Evolutionary conservation across 2,329 filamentous ascomycete genomes (phyloP), one percentile per base, ranked within the genome.

Genomic region (Proliferodiscus dingleyae): DNA sequence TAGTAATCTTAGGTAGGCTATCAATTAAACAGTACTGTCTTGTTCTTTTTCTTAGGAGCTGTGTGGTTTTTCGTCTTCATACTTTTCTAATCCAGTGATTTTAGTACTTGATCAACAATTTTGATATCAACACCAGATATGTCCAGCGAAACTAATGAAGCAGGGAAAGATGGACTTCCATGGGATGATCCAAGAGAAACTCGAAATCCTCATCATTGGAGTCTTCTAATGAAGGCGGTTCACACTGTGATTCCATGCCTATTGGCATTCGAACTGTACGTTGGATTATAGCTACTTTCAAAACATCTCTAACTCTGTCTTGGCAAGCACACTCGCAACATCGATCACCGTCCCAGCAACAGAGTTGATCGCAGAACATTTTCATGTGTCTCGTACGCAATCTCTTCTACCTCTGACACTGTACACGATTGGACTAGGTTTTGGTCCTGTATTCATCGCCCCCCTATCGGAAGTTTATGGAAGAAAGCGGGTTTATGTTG

Each of bases 371-470:
- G 72, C 72, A 64, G 32, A 57, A 0, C 68, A 76, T 5, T 85
- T 85, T 59, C 53, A 68, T 36, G 69, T 82, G 10, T 71, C 69
- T 11, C 68, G 70, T 39, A 81, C 77, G 1, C 68, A 71, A 6
- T 75, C 80, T 0, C 66, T 85, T n/a, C 63, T 84, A 0, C 75
- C 76, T 0, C 61, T 85, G 1, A 74, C 80, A 0, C 60, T 81
- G 5, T 85, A 81, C 59, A 73, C 80, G 5, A 63, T 83, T 8
- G 80, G 79, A 0, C 68, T 85, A 0, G 77, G 68, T 3, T 66
- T 82, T 13, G 81, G 80, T 0, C 81, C 81, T 5, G 64, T 83
- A 49, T 74, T 86, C 2, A 85, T 81, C 76, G 83, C 82, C 3
- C 81, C 82, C 0, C 61, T 87, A 16, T 72, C 77, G 23, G 82